A percentile compares a stretch with the other conserved stretches of the same genome.
phyloP scores from a whole-genome alignment of 2,329 filamentous ascomycete genomes.

The Chaetomiaceae sp. region DNA sequence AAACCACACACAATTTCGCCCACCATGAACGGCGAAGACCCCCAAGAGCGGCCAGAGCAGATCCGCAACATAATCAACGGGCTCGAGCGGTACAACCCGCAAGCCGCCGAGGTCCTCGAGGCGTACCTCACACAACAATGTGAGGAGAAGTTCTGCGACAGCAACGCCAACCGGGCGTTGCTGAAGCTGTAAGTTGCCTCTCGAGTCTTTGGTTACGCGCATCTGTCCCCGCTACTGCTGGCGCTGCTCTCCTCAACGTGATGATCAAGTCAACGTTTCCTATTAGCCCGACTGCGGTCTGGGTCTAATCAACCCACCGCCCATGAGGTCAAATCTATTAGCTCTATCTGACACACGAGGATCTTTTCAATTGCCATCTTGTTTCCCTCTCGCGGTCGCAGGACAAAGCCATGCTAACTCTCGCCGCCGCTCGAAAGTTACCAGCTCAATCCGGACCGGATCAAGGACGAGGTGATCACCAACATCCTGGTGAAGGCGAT shows the following conservation, averaged over 20 bases:
- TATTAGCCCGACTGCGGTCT: conserved; percentile 83
- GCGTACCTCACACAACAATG: conserved; percentile 92
- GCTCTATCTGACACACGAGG: conserved; percentile 64
- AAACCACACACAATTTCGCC: conserved; percentile 23
- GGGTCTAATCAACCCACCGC: conserved; percentile 44
- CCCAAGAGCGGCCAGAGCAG: conserved; percentile 83
- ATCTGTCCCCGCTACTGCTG: no score
- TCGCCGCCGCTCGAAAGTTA: conserved; percentile 57
- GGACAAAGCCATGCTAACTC: conserved; percentile 1
- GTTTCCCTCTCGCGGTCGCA: neutral
- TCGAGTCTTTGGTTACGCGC: conserved; percentile 10
- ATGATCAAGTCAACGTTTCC: conserved; percentile 92
- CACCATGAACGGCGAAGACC: conserved; percentile 71
- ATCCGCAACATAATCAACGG: conserved; percentile 93
- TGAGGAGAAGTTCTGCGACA: conserved; percentile 89
- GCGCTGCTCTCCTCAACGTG: conserved; percentile 38
- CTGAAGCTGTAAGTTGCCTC: conserved; percentile 80
- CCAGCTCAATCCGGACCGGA: conserved; percentile 98
- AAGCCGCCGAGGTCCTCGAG: conserved; percentile 89
- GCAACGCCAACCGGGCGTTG: conserved; percentile 92
- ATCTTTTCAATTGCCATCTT: neutral
- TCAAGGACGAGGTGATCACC: conserved; percentile 94
- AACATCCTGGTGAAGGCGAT: conserved; percentile 98
- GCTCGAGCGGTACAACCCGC: conserved; percentile 96
- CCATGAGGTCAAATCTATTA: conserved; percentile 66